Evolutionary conservation across 495 filamentous ascomycete genomes (phyloP), one percentile per base, ranked within the genome.

Genomic region (Clavariopsis aquatica): DNA sequence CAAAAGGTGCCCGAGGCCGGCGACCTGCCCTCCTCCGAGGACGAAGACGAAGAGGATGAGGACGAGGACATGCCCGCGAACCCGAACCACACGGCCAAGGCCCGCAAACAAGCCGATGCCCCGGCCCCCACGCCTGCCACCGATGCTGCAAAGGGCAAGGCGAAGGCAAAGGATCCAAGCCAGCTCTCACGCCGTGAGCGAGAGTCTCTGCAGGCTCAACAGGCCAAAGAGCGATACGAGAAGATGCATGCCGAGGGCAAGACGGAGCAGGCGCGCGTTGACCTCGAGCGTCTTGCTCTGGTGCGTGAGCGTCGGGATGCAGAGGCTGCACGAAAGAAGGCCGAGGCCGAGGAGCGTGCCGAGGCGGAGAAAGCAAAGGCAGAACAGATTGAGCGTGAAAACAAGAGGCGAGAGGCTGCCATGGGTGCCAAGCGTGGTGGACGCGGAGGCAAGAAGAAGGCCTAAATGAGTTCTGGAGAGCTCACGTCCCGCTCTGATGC

Each of bases 221-320:
- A 91, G 75, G 91, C 91, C 9, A 90, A 91, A 72, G 93, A 96
- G 81, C 82, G 87, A 57, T 98, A 96, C 72, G 83, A 88, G 82
- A 96, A 97, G 81, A 74, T 98, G 68, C 94, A 98, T 70, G 91
- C 91, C 60, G 91, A 91, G 69, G 94, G 94, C 58, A 97, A 97
- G 83, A 97, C 94, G 41, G 95, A 98, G 57, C 91, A 98, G 80
- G 94, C 93, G 22, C 89, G 88, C 69, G 87, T 91, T n/a, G 94
- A 98, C 80, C 69, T 98, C 71, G 94, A 90, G 53, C 80, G 94
- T 56, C 74, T 98, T 72, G 83, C 79, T 68, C 70, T 93, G 54
- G 90, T 98, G 59, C 82, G 87, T 24, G 90, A 96, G 82, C 87
- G 89, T 80, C 82, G 94, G 36, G 94, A 94, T 74, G 87, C 88